Evolutionary conservation across 257 asterid genomes (phyloP).

Genomic region (Primulina eburnea): DNA sequence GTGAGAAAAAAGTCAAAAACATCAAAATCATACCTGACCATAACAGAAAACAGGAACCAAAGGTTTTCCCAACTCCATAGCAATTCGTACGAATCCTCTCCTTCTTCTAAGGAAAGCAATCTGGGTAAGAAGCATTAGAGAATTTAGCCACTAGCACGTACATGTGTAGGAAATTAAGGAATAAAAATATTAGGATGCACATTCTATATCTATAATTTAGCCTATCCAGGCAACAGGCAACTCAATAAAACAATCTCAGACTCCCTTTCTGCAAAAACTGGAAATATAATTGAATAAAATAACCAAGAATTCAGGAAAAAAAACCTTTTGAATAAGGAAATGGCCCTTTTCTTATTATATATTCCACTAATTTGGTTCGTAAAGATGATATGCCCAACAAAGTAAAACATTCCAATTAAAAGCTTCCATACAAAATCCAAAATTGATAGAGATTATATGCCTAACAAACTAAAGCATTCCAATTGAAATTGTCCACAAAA

Average conservation of each 20-base stretch:
- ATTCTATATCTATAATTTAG: not conserved
- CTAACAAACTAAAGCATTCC: not conserved
- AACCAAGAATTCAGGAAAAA: not conserved
- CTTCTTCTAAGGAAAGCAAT: conserved; percentile 60
- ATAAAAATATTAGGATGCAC: not conserved
- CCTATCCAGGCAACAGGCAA: not conserved
- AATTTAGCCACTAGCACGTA: conserved; percentile 23
- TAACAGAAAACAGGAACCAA: conserved; percentile 97
- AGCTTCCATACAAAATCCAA: not conserved
- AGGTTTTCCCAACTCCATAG: conserved; percentile 85
- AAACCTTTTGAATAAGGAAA: not conserved
- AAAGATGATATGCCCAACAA: not conserved
- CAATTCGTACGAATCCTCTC: conserved; percentile 86
- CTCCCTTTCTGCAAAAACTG: not conserved
- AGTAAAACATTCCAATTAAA: not conserved
- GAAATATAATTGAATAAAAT: not conserved
- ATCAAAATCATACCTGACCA: conserved; percentile 65
- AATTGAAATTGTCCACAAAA: not conserved
- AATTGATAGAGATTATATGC: not conserved
- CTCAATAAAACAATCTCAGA: not conserved
- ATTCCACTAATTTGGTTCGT: no score
- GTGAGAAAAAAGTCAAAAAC: conserved; percentile 4
- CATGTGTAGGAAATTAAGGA: not conserved
- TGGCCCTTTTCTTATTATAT: no score
- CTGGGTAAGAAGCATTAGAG: conserved; percentile 34